Evolutionary conservation across 345 rosid species (phyloP), one percentile per base, ranked within the genome.

Genomic region (Bruguiera sexangula): DNA sequence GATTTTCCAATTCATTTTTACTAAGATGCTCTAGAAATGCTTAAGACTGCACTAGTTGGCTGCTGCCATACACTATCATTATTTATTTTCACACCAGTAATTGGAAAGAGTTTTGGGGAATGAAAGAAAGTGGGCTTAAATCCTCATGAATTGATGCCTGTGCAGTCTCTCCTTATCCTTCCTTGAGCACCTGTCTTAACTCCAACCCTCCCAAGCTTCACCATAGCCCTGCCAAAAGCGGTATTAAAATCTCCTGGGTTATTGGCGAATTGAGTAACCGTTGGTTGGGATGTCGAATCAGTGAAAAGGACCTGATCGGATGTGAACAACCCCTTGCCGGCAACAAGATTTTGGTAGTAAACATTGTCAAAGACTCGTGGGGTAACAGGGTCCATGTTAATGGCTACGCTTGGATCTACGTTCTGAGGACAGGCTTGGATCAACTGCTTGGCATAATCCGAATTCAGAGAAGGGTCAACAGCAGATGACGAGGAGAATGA

Each of bases 151-250:
- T 88, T 83, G 68, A 91, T 82, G 51, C 72, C 69, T n/a, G 88
- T 50, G 82, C 96, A 91, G 26, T 86, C 97, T 29, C 26, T 77
- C 30, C 98, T 80, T 58, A 91, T 88, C 75, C 83, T 78, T 60
- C 97, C 97, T 69, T 80, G 71, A 1, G 56, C 78, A 16, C 95
- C 87, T n/a, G 86, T 85, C 78, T 85, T 87, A 60, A 85, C 80
- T 0, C 88, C 89, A 22, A 81, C 87, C 62, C 96, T 88, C 18
- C 99, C 99, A 2, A 90, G 96, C 63, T 87, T 90, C 77, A 75
- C 84, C 93, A 95, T 92, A 1, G 96, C 91, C 0, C 74, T 30
- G 19, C 1, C 62, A 55, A 95, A 95, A 16, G 97, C 97, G 3
- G 22, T 76, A 51, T 82, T 79, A 66, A 95, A 95, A 39, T 79